A percentile compares a stretch with the other conserved stretches of the same genome.
Evolutionary conservation across 805 yeast genomes (phyloP).

Genomic region (Lipomyces oligophaga): DNA sequence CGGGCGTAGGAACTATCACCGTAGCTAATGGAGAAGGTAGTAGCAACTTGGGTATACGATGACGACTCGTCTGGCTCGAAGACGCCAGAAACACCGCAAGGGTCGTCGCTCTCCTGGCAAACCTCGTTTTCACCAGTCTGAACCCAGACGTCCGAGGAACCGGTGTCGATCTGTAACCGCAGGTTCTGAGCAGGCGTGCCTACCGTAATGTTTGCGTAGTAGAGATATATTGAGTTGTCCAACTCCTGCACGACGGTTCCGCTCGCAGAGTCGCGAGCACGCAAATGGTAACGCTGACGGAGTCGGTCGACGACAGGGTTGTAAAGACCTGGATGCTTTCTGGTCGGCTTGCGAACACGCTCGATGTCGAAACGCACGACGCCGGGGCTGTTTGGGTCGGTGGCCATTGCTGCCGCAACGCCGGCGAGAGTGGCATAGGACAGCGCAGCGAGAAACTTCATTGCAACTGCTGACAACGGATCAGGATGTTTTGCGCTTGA

Average conservation of each 20-base stretch:
- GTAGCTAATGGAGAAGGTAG: conserved; percentile 40
- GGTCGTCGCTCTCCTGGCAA: conserved; percentile 29
- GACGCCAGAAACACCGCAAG: conserved; percentile 33
- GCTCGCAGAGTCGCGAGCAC: conserved; percentile 3
- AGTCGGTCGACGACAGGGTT: conserved; percentile 7
- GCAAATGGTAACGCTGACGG: conserved; percentile 10
- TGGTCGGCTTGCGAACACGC: conserved; percentile 9
- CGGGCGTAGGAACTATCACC: conserved; percentile 48
- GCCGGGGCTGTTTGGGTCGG: conserved; percentile 5
- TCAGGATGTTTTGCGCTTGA: conserved; percentile 14
- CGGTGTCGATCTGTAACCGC: conserved; percentile 63
- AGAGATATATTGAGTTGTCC: conserved; percentile 29
- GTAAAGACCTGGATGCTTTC: no score
- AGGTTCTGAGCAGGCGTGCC: conserved; percentile 58
- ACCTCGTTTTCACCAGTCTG: conserved; percentile 29
- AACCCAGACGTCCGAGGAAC: conserved; percentile 73
- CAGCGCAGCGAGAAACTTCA: conserved; percentile 1
- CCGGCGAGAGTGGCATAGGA: conserved; percentile 4
- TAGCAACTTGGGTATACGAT: conserved; percentile 28
- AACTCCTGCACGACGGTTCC: conserved; percentile 18
- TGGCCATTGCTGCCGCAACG: conserved; percentile 12
- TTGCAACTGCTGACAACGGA: conserved; percentile 6
- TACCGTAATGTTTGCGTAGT: conserved; percentile 38
- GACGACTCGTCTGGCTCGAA: conserved; percentile 36
- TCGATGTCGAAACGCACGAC: conserved; percentile 18